phyloP scores from a whole-genome alignment of 371 early-diverging fungal species.

The Neoconidiobolus thromboides region DNA sequence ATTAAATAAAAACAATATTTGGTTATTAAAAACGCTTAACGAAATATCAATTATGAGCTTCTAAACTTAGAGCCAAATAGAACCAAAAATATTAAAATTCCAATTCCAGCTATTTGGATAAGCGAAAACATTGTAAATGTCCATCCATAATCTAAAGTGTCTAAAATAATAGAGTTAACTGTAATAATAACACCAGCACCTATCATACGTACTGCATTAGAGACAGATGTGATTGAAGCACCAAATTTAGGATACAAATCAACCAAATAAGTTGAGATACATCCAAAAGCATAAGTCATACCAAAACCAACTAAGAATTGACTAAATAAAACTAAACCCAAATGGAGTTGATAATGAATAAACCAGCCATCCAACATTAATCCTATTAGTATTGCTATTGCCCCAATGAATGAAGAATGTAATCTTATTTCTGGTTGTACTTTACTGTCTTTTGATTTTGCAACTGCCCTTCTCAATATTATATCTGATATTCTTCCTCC shows the following conservation, averaged over 20 bases:
- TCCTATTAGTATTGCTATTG: slow-evolving; percentile 16
- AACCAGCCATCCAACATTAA: slow-evolving; percentile 26
- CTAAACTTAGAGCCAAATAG: background rate
- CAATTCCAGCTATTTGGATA: background rate
- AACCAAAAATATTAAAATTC: background rate
- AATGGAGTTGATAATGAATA: slow-evolving; percentile 11
- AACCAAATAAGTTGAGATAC: slow-evolving; percentile 2
- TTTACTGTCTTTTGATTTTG: background rate
- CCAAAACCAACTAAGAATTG: background rate
- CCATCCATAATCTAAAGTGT: background rate
- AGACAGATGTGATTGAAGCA: slow-evolving; percentile 5
- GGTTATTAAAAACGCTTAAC: no score
- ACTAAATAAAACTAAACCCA: background rate
- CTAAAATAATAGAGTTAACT: background rate
- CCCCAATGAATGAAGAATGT: slow-evolving; percentile 20
- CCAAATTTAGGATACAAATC: slow-evolving; percentile 1
- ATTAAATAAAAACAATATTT: no score
- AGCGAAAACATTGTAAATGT: background rate
- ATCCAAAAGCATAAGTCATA: background rate
- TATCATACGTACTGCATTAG: background rate
- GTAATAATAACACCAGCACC: background rate
- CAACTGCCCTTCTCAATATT: background rate
- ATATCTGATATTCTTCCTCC: slow-evolving; percentile 21
- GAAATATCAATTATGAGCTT: no score
- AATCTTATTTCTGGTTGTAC: slow-evolving; percentile 15